A percentile compares a stretch with the other conserved stretches of the same genome.
Conservation (phyloP, 1,139 yeast species). For the Suhomyces bribrorum region DNA sequence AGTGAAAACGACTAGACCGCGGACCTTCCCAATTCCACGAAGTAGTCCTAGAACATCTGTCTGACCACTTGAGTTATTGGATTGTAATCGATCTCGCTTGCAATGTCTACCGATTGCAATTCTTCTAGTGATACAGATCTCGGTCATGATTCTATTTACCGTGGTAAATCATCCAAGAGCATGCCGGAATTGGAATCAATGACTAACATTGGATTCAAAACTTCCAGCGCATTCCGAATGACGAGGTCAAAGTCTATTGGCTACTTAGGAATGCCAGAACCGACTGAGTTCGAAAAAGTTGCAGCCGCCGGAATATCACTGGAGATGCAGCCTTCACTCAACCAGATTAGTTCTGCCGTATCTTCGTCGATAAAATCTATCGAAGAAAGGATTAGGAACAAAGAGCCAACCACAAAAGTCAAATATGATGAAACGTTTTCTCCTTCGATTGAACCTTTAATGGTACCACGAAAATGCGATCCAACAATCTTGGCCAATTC, state of each 20-base stretch:
- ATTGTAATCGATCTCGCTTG: no score
- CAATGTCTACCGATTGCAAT: neutral
- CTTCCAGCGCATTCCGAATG: neutral
- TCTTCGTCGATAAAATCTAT: neutral
- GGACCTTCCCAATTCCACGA: no score
- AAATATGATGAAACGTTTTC: constrained; percentile 16
- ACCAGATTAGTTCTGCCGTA: neutral
- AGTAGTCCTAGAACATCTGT: no score
- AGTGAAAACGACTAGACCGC: no score
- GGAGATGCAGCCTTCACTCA: no score
- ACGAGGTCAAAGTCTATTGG: neutral
- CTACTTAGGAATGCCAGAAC: no score
- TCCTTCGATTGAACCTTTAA: constrained; percentile 15
- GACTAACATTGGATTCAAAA: neutral
- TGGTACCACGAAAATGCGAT: no score
- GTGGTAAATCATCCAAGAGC: neutral
- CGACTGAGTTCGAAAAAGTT: no score
- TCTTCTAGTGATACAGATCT: neutral
- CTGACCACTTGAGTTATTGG: no score
- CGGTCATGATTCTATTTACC: neutral
- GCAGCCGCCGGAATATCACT: no score
- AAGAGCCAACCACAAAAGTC: neutral
- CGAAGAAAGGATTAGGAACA: neutral
- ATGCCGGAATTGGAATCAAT: neutral
- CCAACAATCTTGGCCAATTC: no score